phyloP scores from a whole-genome alignment of 176 grass and related monocot species.

The Bothriochloa decipiens region DNA sequence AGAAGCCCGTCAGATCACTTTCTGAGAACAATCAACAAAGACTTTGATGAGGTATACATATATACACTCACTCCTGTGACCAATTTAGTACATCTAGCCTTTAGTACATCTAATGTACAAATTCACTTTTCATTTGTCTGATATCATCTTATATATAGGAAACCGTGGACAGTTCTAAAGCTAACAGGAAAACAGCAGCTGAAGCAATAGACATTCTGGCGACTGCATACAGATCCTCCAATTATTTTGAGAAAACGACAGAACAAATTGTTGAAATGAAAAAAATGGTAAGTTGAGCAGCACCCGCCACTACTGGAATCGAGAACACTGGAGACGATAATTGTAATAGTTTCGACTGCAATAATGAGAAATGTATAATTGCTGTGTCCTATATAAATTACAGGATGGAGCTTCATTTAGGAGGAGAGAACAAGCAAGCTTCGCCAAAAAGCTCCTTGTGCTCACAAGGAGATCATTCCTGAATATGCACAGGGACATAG shows the following conservation, averaged over 20 bases:
- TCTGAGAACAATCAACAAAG: slow-evolving; percentile 52
- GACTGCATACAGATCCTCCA: slow-evolving; percentile 33
- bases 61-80: too few species aligned
- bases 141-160: slow-evolving; percentile 28
- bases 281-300: slow-evolving; percentile 33
- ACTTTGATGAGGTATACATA: slow-evolving; percentile 66
- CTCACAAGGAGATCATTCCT: slow-evolving; percentile 61
- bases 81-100: too few species aligned
- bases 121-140: not conserved
- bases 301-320: not conserved
- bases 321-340: not conserved
- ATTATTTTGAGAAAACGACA: slow-evolving; percentile 26
- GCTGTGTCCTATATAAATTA: not conserved
- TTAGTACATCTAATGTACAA: not conserved
- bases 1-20: slow-evolving; percentile 58
- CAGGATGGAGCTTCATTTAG: slow-evolving; percentile 45
- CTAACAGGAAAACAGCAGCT: slow-evolving; percentile 33
- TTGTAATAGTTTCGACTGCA: not conserved
- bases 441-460: slow-evolving; percentile 39
- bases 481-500: slow-evolving; percentile 63
- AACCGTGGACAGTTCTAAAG: slow-evolving; percentile 26
- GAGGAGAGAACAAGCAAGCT: slow-evolving; percentile 44
- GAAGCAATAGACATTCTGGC: slow-evolving; percentile 51
- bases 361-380: not conserved
- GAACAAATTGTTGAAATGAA: slow-evolving; percentile 42